These are phyloP conservation scores for Diaporthe amygdali DNA, from an alignment of 2,329 filamentous ascomycete genomes.

Conservation along the genomic window DNA sequence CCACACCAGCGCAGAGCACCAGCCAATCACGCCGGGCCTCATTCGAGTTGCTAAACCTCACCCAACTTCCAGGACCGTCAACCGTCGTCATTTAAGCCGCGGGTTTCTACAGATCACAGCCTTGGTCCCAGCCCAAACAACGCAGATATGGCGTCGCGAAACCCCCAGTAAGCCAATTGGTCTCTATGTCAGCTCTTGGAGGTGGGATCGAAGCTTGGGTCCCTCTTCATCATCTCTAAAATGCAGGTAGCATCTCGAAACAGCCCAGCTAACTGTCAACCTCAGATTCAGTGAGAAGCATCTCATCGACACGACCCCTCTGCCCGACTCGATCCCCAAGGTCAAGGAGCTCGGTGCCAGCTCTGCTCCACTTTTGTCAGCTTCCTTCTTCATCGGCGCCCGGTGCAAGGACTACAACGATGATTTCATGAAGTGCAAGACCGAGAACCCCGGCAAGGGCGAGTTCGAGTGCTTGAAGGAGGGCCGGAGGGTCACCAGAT, in stretches of 20 bases:
- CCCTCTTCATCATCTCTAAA: background rate
- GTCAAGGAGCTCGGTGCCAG: conserved; percentile 93
- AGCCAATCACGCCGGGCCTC: conserved; percentile 3
- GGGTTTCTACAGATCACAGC: conserved; percentile 13
- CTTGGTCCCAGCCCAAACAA: conserved; percentile 36
- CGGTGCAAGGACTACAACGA: conserved; percentile 96
- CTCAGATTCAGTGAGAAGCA: conserved; percentile 89
- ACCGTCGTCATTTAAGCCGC: conserved; percentile 4
- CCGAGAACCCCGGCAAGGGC: conserved; percentile 85
- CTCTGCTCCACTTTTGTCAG: conserved; percentile 89
- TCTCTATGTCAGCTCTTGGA: background rate
- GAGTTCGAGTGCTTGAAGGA: conserved; percentile 97
- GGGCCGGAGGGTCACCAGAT: conserved; percentile 94
- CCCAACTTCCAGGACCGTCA: background rate
- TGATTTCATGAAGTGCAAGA: conserved; percentile 99
- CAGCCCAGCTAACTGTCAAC: conserved; percentile 16
- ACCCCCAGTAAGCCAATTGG: conserved; percentile 57
- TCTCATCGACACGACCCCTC: conserved; percentile 94
- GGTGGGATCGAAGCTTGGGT: background rate
- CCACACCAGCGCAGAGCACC: background rate
- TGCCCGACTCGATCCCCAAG: conserved; percentile 88
- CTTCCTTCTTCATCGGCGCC: conserved; percentile 95
- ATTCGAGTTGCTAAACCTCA: conserved; percentile 16
- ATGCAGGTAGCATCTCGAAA: background rate
- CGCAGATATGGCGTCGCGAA: conserved; percentile 64